Evolutionary conservation across 2,329 filamentous ascomycete genomes (phyloP).

Genomic region (Orbilia javanica): DNA sequence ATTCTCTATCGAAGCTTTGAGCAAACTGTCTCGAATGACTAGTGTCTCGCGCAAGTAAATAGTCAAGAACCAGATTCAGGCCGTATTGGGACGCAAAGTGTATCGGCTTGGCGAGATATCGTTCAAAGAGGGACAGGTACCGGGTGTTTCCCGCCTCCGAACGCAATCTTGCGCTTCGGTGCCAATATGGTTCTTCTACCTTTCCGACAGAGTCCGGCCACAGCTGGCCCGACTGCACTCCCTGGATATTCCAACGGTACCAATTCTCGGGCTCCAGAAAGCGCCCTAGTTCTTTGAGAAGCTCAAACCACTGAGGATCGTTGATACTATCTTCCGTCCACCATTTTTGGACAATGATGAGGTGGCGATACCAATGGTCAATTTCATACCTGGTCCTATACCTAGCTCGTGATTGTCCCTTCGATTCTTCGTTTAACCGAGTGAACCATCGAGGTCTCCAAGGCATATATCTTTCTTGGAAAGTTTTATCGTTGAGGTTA

Average conservation of each 20-base stretch:
- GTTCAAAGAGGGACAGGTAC: background rate
- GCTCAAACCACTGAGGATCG: background rate
- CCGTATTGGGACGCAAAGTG: background rate
- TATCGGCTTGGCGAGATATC: background rate
- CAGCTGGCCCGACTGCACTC: background rate
- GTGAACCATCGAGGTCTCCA: background rate
- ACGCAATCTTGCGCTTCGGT: too few species aligned
- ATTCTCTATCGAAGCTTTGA: background rate
- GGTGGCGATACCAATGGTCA: slow-evolving; percentile 17
- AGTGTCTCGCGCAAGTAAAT: background rate
- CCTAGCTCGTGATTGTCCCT: background rate
- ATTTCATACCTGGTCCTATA: slow-evolving; percentile 15
- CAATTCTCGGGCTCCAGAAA: slow-evolving; percentile 23
- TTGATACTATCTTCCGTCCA: slow-evolving; percentile 8
- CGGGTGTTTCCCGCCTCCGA: too few species aligned
- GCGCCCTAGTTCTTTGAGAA: background rate
- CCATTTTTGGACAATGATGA: slow-evolving; percentile 9
- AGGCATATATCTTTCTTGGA: slow-evolving; percentile 37
- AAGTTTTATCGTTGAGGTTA: slow-evolving; percentile 20
- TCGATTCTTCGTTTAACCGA: too few species aligned
- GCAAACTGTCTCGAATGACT: too few species aligned
- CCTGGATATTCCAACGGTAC: slow-evolving; percentile 18
- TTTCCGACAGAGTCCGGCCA: background rate
- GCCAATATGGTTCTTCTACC: too few species aligned
- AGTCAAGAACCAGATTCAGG: background rate